Base-by-base conservation (phyloP, 2,329 filamentous ascomycete genomes). In the Neopestalotiopsis clavispora region DNA sequence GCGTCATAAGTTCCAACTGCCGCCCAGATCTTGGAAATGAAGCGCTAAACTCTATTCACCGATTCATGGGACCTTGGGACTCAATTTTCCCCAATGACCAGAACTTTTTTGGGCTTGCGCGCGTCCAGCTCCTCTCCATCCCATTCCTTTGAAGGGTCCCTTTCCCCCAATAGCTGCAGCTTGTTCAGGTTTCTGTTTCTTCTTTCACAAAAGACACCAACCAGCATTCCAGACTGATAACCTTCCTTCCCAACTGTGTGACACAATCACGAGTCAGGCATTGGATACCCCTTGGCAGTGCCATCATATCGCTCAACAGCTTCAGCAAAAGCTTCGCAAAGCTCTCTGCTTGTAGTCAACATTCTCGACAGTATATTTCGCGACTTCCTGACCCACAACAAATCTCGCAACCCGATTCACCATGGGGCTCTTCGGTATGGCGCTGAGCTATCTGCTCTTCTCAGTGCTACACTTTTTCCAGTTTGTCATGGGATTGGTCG, bases 401-500 rank as follows among this genome's bases (percentile, higher is more conserved):
- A 30, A 42, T 12, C 42, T 12, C 14, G 13, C 17, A 66, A 14
- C 4, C 28, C 42, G 13, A 66, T 34, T 57, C 72, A 79, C 71
- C 23, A 87, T 87, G 85, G 83, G 83, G 62, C 67, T 85, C 69
- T 76, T 84, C 64, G 83, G 81, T 69, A 78, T 85, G 66, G 76
- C 82, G 23, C 67, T 80, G 75, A 82, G 83, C 78, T 88, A 87
- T 72, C 73, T 90, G 73, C 75, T 84, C 72, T 91, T 92, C 76
- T 82, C 85, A 30, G 72, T 86, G 72, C 81, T 94, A n/a, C 92
- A 95, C 77, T 85, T 95, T 78, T 81, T 91, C 70, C 93, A 95
- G 76, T 91, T 97, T 76, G 86, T 92, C 68, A 85, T 97, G 72
- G 93, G 90, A 14, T 81, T 97, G 68, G 87, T 92, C 1, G 92